phyloP scores from a whole-genome alignment of 352 stramenopile species.

The Chrysophaeum taylorii region DNA sequence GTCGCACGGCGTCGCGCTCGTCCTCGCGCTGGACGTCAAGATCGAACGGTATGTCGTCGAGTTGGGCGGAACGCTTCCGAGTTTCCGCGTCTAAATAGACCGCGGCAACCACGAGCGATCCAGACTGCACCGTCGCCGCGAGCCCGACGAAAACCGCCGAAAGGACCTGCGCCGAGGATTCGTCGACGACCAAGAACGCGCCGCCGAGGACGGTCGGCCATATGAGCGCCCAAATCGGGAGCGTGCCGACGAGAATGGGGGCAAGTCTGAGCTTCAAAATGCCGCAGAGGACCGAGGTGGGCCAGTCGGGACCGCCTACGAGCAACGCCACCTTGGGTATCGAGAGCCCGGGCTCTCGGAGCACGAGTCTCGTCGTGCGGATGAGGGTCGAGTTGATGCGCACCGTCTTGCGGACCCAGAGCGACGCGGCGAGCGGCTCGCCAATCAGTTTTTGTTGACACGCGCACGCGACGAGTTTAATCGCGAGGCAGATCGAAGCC shows the following conservation, averaged over 20 bases:
- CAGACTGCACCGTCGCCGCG: constrained; percentile 20
- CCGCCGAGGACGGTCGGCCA: constrained; percentile 42
- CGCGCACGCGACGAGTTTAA: constrained; percentile 46
- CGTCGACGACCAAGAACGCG: constrained; percentile 37
- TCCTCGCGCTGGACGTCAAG: constrained; percentile 30
- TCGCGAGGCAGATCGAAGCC: constrained; percentile 28
- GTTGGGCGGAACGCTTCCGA: constrained; percentile 29
- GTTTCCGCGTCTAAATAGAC: constrained; percentile 31
- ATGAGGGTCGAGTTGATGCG: constrained; percentile 45
- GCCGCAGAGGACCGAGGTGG: constrained; percentile 42
- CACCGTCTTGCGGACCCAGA: constrained; percentile 38
- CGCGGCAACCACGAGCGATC: constrained; percentile 27
- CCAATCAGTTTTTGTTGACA: constrained; percentile 50
- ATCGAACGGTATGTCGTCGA: constrained; percentile 25
- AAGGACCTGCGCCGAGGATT: constrained; percentile 19
- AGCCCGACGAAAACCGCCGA: constrained; percentile 19
- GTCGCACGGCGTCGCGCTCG: background rate
- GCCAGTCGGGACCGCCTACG: constrained; percentile 47
- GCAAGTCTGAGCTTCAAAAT: constrained; percentile 41
- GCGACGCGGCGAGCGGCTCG: constrained; percentile 35
- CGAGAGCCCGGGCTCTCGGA: constrained; percentile 36
- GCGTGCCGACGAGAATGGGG: constrained; percentile 45
- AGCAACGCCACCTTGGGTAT: constrained; percentile 48
- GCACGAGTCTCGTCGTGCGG: constrained; percentile 38
- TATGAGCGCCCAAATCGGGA: constrained; percentile 46